Evolutionary conservation across 2,329 filamentous ascomycete species (phyloP), one percentile per base, ranked within the genome.

Genomic region (Dothistroma septosporum): DNA sequence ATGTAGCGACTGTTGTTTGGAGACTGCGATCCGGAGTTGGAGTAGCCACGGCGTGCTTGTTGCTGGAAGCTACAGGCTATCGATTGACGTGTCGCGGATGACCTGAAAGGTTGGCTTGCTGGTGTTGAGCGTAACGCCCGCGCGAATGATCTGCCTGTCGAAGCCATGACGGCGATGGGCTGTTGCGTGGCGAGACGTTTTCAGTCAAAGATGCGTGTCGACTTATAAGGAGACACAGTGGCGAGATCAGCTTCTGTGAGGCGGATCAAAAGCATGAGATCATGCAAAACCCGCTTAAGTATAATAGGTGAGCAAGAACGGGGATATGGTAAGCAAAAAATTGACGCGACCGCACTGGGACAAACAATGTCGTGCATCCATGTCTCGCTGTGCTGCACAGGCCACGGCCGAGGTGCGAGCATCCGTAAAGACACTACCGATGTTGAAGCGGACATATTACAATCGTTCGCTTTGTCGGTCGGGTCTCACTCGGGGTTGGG

Each of bases 21-120:
- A 31, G 58, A 52, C n/a, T 67, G 68, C 12, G 68, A 61, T 54
- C 67, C 67, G 50, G 63, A 61, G 55, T 68, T 69, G 49, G 92
- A 88, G 79, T 95, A 96, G 77, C 87, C 87, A 68, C 91, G 90
- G 68, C 87, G 89, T 71, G 85, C 85, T 71, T 88, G 83, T 73
- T 87, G 85, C 76, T 88, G 89, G 82, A 92, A 87, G 68, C 88
- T 85, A 58, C 83, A 82, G 50, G 82, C 80, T 67, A 80, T 78
- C 74, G 90, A 58, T 73, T 74, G 71, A 80, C 83, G 70, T 83
- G 85, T 57, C 49, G 84, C 77, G 57, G 81, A 76, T 69, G 83
- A 79, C 72, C 85, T 84, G 73, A 87, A 78, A 60, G 87, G 80
- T 67, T 82, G 68, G 24, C 67, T 65, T 5, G 68, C 61, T 75